Conservation (phyloP, 1,284 basidiomycete genomes). For the Puccinia novopanici region DNA sequence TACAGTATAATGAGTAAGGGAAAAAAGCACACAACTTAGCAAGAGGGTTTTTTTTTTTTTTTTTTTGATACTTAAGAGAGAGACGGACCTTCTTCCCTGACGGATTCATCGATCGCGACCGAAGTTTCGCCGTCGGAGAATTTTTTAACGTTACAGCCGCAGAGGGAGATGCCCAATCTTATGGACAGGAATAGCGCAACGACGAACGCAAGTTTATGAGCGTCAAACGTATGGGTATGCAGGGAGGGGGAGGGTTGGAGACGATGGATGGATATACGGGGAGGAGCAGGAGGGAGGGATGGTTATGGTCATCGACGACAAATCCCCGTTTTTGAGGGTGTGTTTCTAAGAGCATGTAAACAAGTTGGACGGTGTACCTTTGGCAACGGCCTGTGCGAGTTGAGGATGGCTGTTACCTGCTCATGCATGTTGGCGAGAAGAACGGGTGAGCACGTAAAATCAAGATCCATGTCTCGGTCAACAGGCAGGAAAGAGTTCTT, state of each 20-base stretch:
- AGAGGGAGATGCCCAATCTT: constrained; percentile 87
- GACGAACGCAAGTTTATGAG: neutral
- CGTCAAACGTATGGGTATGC: constrained; percentile 54
- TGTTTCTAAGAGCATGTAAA: too few species aligned
- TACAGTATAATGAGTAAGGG: too few species aligned
- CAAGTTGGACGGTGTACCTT: constrained; percentile 68
- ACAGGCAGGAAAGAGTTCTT: neutral
- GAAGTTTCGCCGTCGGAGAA: constrained; percentile 86
- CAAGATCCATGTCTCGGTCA: too few species aligned
- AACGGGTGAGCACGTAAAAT: neutral
- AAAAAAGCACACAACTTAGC: constrained; percentile 52
- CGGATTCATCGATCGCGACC: constrained; percentile 70
- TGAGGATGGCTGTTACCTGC: constrained; percentile 96
- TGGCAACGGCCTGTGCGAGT: constrained; percentile 92
- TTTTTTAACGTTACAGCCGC: constrained; percentile 86
- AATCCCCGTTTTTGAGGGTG: too few species aligned
- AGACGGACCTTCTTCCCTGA: constrained; percentile 74
- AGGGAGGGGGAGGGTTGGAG: constrained; percentile 60
- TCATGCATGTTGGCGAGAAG: neutral
- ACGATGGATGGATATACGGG: constrained; percentile 58
- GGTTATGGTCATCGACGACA: neutral
- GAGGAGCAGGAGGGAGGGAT: neutral
- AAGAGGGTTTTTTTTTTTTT: neutral
- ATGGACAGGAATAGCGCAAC: constrained; percentile 3
- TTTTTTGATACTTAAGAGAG: neutral